Base-by-base conservation (phyloP, 169 alveolate genomes). In the Amoebophrya sp. region DNA sequence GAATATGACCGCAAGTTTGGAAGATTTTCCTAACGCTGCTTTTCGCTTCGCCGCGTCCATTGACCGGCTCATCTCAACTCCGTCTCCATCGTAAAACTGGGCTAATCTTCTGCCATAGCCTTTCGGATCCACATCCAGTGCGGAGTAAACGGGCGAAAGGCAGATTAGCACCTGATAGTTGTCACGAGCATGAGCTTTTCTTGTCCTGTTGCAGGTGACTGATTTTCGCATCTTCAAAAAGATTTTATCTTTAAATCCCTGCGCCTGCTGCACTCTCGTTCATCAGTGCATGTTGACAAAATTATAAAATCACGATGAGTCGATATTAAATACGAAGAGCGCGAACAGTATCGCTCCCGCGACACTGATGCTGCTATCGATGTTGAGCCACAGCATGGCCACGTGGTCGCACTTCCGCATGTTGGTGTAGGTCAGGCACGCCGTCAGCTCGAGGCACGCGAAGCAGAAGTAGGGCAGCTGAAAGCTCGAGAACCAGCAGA, bases 401-500 rank as follows among this genome's bases (percentile, higher is more conserved):
- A 25, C 83, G 35, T 66, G 83, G 83, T 66, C 83, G 35, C 83
- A 66, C 10, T 25, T 18, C 35, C 35, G 29, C 83, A 66, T 66
- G 38, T 66, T 2, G 35, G 32, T 25, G 83, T 7, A 66, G 35
- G 83, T 66, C 7, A 66, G 7, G 83, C 83, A 66, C 35, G 83
- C 83, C 29, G 35, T n/a, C 39, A 66, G 83, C 83, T 66, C 83
- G 35, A 66, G 32, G 1, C 1, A 25, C 83, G 83, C 83, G 35
- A 66, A 66, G 83, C 83, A 66, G 32, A 66, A 66, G 35, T 12
- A 66, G 32, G 83, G 83, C 83, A 25, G 83, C 83, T 66, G 83
- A n/a, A 66, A 66, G 35, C 35, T 25, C 29, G 38, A 25, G 10
- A 66, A 1, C 29, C 35, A 25, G 32, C 35, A n/a, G 32, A 66